phyloP scores from a whole-genome alignment of 2,329 filamentous ascomycete species.

The Fusarium brevicatenulatum region DNA sequence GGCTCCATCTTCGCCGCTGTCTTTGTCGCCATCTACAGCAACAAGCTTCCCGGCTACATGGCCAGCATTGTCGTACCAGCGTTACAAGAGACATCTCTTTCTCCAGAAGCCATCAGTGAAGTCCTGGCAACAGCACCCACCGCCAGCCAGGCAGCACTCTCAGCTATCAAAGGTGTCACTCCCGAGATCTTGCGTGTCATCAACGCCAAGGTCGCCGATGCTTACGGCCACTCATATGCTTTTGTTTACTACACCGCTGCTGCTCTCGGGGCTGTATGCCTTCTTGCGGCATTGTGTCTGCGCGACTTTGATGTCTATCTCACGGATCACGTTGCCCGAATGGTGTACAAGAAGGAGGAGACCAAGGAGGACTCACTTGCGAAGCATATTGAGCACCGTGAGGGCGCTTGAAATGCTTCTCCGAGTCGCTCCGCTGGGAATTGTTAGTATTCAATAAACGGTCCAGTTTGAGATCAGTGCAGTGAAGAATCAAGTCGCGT shows the following conservation, averaged over 20 bases:
- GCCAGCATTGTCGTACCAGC: background rate
- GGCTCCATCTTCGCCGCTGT: background rate
- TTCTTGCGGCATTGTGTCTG: background rate
- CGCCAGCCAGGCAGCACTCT: background rate
- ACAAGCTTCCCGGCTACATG: background rate
- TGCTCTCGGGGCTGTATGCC: background rate
- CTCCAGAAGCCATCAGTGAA: background rate
- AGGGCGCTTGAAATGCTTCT: background rate
- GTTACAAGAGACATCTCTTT: background rate
- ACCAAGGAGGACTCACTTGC: background rate
- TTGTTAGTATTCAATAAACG: rapidly evolving
- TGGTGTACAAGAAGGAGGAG: background rate
- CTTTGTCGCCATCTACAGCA: background rate
- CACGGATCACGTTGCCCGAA: background rate
- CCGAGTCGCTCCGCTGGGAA: background rate
- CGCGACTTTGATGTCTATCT: background rate
- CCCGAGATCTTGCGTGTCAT: background rate
- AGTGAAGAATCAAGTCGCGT: no score
- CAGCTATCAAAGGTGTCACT: background rate
- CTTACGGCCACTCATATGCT: background rate
- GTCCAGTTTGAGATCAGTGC: background rate
- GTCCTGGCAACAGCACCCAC: background rate
- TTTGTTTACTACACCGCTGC: background rate
- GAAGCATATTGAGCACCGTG: background rate
- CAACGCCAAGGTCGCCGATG: background rate